Conservation (phyloP, 2,329 filamentous ascomycete genomes). For the Trematosphaeria pertusa region DNA sequence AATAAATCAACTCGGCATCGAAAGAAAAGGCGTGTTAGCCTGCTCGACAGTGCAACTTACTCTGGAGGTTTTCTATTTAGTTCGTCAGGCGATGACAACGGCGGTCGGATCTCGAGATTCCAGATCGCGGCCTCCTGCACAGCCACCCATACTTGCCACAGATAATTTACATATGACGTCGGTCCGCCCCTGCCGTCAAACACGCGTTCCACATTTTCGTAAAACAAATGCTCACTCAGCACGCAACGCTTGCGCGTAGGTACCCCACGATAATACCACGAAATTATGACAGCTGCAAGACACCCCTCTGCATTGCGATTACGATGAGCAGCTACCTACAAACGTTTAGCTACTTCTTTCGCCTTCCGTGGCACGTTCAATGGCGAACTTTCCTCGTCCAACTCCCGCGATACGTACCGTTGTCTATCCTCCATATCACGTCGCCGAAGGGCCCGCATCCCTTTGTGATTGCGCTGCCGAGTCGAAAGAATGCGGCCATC, state of each 20-base stretch:
- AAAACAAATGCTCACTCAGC: slow-evolving; percentile 6
- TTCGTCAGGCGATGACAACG: too few species aligned
- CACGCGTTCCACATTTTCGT: neutral
- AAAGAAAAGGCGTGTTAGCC: too few species aligned
- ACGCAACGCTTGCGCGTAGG: too few species aligned
- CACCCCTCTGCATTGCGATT: neutral
- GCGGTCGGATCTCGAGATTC: too few species aligned
- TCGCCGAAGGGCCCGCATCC: slow-evolving; percentile 52
- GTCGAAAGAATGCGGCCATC: slow-evolving; percentile 46
- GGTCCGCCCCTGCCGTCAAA: neutral
- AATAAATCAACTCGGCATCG: too few species aligned
- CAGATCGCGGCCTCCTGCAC: too few species aligned
- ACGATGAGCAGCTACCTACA: slow-evolving; percentile 42
- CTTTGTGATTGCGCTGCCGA: slow-evolving; percentile 50
- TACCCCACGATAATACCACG: too few species aligned
- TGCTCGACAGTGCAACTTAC: too few species aligned
- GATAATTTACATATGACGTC: too few species aligned
- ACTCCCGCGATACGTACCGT: slow-evolving; percentile 46
- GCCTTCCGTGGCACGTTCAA: slow-evolving; percentile 44
- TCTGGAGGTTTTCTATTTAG: too few species aligned
- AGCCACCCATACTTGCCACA: too few species aligned
- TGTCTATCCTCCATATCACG: slow-evolving; percentile 47
- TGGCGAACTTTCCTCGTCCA: slow-evolving; percentile 49
- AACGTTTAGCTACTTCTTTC: slow-evolving; percentile 44
- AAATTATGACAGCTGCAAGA: neutral